Evolutionary conservation across 495 filamentous ascomycete genomes (phyloP).

Genomic region (Geopyxis carbonaria): DNA sequence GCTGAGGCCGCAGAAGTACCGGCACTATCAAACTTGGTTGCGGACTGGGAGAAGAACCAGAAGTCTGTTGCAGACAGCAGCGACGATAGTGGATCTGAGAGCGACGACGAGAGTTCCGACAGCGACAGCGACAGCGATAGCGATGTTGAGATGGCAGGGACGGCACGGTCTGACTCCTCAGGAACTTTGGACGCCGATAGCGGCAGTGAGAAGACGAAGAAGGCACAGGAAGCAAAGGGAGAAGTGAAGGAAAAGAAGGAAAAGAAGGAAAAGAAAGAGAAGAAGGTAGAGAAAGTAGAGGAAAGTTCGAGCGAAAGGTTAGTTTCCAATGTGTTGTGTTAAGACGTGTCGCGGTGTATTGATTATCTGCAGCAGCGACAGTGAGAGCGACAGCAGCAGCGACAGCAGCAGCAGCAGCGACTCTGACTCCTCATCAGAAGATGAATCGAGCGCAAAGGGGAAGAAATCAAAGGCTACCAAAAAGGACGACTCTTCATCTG

Average conservation of each 20-base stretch:
- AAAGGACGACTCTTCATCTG: constrained; percentile 23
- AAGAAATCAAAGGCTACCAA: too few species aligned
- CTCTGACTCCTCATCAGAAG: constrained; percentile 13
- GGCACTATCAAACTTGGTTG: too few species aligned
- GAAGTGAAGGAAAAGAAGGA: not conserved
- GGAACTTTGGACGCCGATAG: constrained; percentile 1
- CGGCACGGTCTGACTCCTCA: not conserved
- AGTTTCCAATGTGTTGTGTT: too few species aligned
- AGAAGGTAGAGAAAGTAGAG: constrained; percentile 1
- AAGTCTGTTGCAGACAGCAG: not conserved
- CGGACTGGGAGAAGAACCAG: not conserved
- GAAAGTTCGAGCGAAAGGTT: not conserved
- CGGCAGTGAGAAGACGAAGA: not conserved
- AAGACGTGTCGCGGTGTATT: too few species aligned
- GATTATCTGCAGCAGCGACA: not conserved
- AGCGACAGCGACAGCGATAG: constrained; percentile 2
- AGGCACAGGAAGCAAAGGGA: not conserved
- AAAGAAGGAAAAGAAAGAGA: constrained; percentile 6
- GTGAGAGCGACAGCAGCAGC: too few species aligned
- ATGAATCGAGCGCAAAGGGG: too few species aligned
- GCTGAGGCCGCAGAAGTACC: too few species aligned
- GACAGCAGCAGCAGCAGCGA: constrained; percentile 1
- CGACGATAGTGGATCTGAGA: constrained; percentile 6
- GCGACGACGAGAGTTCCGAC: constrained; percentile 6
- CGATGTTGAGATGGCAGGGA: not conserved